A percentile compares a stretch with the other conserved stretches of the same genome.
Conservation (phyloP, 345 rosid species). For the Aethionema arabicum region DNA sequence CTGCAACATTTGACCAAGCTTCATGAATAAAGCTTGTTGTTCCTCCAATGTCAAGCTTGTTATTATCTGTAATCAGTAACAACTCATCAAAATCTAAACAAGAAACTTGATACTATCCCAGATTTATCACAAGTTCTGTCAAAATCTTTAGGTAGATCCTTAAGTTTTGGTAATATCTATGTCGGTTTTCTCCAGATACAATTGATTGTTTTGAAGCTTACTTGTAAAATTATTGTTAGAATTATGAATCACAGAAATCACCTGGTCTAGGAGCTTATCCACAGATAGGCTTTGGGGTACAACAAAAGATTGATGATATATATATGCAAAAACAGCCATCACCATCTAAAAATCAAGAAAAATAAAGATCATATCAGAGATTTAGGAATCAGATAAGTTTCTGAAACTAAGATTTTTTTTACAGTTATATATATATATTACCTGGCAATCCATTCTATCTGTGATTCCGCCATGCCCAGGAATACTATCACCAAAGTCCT, state of each 20-base stretch:
- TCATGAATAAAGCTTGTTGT: slow-evolving; percentile 57
- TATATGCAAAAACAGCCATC: slow-evolving; percentile 97
- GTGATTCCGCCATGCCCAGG: slow-evolving; percentile 98
- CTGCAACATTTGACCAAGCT: slow-evolving; percentile 71
- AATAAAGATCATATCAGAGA: not conserved
- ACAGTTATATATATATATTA: slow-evolving; percentile 23
- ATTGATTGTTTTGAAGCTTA: slow-evolving; percentile 2
- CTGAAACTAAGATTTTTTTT: not conserved
- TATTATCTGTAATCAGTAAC: slow-evolving; percentile 47
- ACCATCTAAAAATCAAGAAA: slow-evolving; percentile 63
- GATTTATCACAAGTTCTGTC: no score
- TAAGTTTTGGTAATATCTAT: no score
- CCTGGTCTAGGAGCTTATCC: slow-evolving; percentile 80
- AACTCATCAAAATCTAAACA: slow-evolving; percentile 1
- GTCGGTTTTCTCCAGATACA: no score
- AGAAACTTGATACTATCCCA: no score
- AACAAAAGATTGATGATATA: slow-evolving; percentile 87
- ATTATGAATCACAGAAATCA: slow-evolving; percentile 3
- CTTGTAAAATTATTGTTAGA: not conserved
- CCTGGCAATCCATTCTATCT: slow-evolving; percentile 97
- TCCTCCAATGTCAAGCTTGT: slow-evolving; percentile 68
- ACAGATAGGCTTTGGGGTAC: slow-evolving; percentile 55
- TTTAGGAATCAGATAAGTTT: not conserved
- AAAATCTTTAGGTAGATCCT: no score
- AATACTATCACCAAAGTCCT: slow-evolving; percentile 64